Percentiles rank a stretch among this genome's conserved stretches.
phyloP scores from a whole-genome alignment of 2,329 filamentous ascomycete species.

The Parastagonospora avenae region DNA sequence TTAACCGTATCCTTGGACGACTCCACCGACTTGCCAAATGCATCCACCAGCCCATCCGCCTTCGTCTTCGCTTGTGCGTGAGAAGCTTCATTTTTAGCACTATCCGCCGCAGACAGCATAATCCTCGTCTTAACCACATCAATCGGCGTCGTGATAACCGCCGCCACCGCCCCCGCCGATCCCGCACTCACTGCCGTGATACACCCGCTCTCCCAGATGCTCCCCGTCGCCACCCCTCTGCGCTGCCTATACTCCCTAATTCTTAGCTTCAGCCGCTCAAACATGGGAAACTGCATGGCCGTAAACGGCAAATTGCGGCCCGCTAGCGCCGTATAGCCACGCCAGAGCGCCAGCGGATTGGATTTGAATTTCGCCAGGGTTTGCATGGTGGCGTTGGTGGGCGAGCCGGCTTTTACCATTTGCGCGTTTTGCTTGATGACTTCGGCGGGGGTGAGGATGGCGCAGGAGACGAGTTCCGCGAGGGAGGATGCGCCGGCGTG shows the following conservation, averaged over 20 bases:
- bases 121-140: conserved; percentile 90
- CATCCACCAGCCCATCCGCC: conserved; percentile 43
- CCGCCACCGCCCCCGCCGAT: conserved; percentile 73
- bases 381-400: conserved; percentile 59
- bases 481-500: conserved; percentile 75
- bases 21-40: conserved; percentile 47
- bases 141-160: conserved; percentile 83
- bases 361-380: conserved; percentile 63
- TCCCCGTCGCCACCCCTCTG: conserved; percentile 43
- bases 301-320: conserved; percentile 87
- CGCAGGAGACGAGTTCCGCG: conserved; percentile 83
- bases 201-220: conserved; percentile 67
- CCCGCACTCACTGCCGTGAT: conserved; percentile 78
- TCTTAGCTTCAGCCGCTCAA: conserved; percentile 69
- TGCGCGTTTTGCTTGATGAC: conserved; percentile 95
- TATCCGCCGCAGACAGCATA: conserved; percentile 67
- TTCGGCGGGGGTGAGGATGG: conserved; percentile 86
- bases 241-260: conserved; percentile 56
- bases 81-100: conserved; percentile 18
- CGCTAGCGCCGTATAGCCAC: conserved; percentile 80
- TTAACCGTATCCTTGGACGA: conserved; percentile 31
- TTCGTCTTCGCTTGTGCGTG: conserved; percentile 6
- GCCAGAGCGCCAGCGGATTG: conserved; percentile 62
- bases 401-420: conserved; percentile 62
- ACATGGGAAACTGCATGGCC: conserved; percentile 85